These are phyloP conservation scores for Colletotrichum liriopes DNA, from an alignment of 2,329 filamentous ascomycete species.

Conservation along the genomic window DNA sequence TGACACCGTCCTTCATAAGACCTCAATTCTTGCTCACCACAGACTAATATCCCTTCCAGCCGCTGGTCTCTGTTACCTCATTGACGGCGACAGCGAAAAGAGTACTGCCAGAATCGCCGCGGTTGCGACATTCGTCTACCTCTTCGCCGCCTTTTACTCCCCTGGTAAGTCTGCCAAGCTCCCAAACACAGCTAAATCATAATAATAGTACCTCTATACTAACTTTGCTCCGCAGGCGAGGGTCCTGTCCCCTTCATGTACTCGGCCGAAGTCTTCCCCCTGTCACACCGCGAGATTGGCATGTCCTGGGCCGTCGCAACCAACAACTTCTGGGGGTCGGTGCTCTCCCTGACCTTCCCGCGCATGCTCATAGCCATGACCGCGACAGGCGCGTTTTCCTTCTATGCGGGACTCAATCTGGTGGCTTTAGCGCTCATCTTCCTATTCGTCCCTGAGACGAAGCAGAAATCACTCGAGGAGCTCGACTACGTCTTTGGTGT, in stretches of 20 bases:
- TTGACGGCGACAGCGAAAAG: conserved; percentile 49
- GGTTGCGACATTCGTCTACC: conserved; percentile 74
- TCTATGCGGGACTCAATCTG: conserved; percentile 65
- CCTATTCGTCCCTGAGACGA: conserved; percentile 66
- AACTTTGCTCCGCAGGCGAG: conserved; percentile 54
- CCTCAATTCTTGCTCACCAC: neutral
- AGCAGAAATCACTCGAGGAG: conserved; percentile 66
- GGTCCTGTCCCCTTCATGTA: conserved; percentile 76
- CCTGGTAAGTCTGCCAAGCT: conserved; percentile 58
- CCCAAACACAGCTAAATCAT: accelerated
- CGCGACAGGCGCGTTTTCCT: conserved; percentile 57
- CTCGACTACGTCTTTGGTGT: conserved; percentile 75
- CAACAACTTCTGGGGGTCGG: conserved; percentile 68
- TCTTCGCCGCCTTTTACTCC: conserved; percentile 78
- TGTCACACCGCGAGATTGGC: conserved; percentile 75
- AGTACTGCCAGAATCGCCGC: conserved; percentile 64
- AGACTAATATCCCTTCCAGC: conserved; percentile 42
- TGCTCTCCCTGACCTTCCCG: conserved; percentile 68
- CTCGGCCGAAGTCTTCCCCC: conserved; percentile 75
- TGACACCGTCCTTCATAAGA: conserved; percentile 11
- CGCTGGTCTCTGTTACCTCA: conserved; percentile 57
- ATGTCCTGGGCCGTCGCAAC: conserved; percentile 77
- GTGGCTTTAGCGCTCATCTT: conserved; percentile 64
- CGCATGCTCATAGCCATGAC: conserved; percentile 59
- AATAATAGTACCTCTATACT: neutral